Conservation (phyloP, 805 yeast genomes). For the Wickerhamomyces subpelliculosus region DNA sequence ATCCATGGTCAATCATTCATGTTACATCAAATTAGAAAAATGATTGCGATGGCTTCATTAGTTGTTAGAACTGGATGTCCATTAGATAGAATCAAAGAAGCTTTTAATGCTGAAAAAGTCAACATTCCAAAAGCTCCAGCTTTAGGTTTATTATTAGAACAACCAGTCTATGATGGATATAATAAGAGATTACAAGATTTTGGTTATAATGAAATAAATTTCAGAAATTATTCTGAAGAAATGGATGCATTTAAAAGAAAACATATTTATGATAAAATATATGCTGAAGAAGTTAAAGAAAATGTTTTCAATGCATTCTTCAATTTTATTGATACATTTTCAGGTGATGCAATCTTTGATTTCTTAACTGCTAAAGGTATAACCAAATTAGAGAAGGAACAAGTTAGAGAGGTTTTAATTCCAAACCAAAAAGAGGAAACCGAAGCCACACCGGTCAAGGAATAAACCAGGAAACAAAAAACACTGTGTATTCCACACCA, state of each 20-base stretch:
- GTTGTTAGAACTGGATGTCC: constrained; percentile 86
- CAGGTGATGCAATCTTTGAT: constrained; percentile 45
- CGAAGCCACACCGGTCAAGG: no score
- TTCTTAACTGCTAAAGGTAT: constrained; percentile 36
- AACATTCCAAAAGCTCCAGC: constrained; percentile 98
- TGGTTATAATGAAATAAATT: constrained; percentile 73
- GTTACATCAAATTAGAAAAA: constrained; percentile 96
- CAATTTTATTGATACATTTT: constrained; percentile 79
- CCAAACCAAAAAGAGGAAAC: constrained; percentile 16
- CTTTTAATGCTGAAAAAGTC: constrained; percentile 67
- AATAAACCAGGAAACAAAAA: no score
- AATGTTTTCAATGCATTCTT: constrained; percentile 88
- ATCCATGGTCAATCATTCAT: constrained; percentile 98
- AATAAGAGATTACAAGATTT: constrained; percentile 63
- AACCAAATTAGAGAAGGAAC: constrained; percentile 15
- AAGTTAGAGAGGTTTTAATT: constrained; percentile 14
- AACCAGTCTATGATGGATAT: constrained; percentile 86
- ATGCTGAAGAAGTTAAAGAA: constrained; percentile 82
- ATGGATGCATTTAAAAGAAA: constrained; percentile 85
- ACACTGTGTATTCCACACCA: no score
- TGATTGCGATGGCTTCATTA: constrained; percentile 92
- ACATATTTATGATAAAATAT: constrained; percentile 86
- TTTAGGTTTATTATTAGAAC: constrained; percentile 80
- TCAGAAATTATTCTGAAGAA: constrained; percentile 54
- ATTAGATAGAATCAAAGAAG: constrained; percentile 61